Base-by-base conservation (phyloP, 2,329 filamentous ascomycete species). In the Sporothrix variecibatus region DNA sequence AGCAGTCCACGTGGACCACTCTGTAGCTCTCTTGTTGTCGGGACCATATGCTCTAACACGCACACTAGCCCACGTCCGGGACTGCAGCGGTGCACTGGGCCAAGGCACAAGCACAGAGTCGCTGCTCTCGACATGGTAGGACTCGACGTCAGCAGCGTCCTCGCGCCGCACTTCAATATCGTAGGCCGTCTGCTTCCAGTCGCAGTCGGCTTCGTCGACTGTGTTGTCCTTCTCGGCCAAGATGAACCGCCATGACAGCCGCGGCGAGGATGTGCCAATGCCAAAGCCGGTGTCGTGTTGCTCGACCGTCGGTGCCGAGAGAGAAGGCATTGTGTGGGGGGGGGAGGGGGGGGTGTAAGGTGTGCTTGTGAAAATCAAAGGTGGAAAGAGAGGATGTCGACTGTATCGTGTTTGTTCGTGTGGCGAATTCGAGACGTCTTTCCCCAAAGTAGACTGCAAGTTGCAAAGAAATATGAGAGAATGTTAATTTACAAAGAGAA, bases 81-180 rank as follows among this genome's bases (percentile, higher is more conserved):
- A 74, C 9, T 17, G 23, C 4, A 78, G 67, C 7, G 76, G 74
- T 23, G 68, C 51, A 34, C 76, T 73, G 11, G 82, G 82, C 83
- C 82, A 84, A 5, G 81, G 80, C 9, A 82, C 81, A 3, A 83
- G 78, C 15, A 81, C 77, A 0, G 82, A 83, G 1, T 68, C 62
- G 53, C 69, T 68, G 43, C 72, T 72, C 15, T 68, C 7, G 23
- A 76, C 73, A 0, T 56, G 51, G 75, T 75, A 75, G 1, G 51
- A n/a, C 34, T 75, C 62, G 11, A 23, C 28, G 2, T 31, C 58
- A n/a, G 23, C 20, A n/a, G 2, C 7, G 31, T 20, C 58, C 53
- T 49, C 6, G 26, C 67, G 72, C 28, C 40, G 49, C 23, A 78
- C 64, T 31, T 76, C 73, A 0, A 79, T 7, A 26, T 78, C 75